These are phyloP conservation scores for Nemophila menziesii DNA, from an alignment of 257 asterid species.

Conservation along the genomic window DNA sequence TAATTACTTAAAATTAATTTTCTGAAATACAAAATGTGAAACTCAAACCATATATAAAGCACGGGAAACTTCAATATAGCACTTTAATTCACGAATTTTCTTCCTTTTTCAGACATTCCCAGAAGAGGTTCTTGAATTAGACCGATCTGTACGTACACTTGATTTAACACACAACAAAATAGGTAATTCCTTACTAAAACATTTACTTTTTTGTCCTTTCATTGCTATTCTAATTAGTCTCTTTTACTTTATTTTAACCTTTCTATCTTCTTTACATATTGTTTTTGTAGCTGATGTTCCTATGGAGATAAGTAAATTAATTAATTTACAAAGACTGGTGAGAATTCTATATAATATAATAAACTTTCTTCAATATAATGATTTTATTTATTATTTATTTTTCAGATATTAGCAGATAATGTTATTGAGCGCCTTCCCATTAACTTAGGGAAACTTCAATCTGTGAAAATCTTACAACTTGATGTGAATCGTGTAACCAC, in stretches of 20 bases:
- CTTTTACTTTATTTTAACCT: neutral
- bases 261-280: slow-evolving; percentile 1
- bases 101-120: slow-evolving; percentile 54
- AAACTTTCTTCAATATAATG: neutral
- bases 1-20: neutral
- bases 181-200: slow-evolving; percentile 28
- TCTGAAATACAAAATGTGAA: too few relatives aligned
- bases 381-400: neutral
- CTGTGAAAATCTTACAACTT: slow-evolving; percentile 66
- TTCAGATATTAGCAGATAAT: slow-evolving; percentile 81
- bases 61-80: too few relatives aligned
- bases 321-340: slow-evolving; percentile 91
- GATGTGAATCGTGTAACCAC: slow-evolving; percentile 67
- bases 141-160: slow-evolving; percentile 77
- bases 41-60: too few relatives aligned
- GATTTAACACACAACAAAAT: slow-evolving; percentile 78
- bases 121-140: slow-evolving; percentile 70
- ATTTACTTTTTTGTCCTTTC: neutral
- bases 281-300: slow-evolving; percentile 71
- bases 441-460: slow-evolving; percentile 84
- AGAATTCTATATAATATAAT: slow-evolving; percentile 15
- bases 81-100: neutral
- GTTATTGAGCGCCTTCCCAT: slow-evolving; percentile 66
- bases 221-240: neutral
- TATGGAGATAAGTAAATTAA: slow-evolving; percentile 59